A percentile compares a stretch with the other conserved stretches of the same genome.
Evolutionary conservation across 1,139 yeast species (phyloP).

Genomic region (Pichia sp.): DNA sequence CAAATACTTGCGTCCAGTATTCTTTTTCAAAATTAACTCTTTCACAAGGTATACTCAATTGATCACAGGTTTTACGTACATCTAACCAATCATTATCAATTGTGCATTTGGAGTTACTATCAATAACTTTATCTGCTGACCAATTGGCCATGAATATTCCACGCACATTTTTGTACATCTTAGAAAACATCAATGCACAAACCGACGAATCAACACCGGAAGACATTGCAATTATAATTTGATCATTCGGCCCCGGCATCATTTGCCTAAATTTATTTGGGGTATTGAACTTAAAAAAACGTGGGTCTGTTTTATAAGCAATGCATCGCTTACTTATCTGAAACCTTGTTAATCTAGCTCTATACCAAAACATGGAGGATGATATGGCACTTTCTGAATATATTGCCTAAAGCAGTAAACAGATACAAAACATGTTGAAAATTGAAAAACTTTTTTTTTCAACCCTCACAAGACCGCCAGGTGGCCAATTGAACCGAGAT

Average conservation of each 20-base stretch:
- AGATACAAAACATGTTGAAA: too few relatives aligned
- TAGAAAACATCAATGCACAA: slow-evolving; percentile 65
- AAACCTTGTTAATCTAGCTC: neutral
- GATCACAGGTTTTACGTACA: slow-evolving; percentile 58
- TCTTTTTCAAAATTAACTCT: slow-evolving; percentile 82
- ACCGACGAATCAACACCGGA: slow-evolving; percentile 96
- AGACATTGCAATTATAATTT: slow-evolving; percentile 82
- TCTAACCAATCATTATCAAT: slow-evolving; percentile 81
- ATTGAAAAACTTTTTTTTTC: too few relatives aligned
- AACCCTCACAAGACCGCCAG: too few relatives aligned
- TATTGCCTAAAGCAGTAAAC: neutral
- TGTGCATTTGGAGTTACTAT: slow-evolving; percentile 44
- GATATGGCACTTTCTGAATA: neutral
- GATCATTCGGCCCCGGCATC: slow-evolving; percentile 47
- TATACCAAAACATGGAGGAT: neutral
- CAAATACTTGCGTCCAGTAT: slow-evolving; percentile 88
- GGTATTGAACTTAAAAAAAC: slow-evolving; percentile 6
- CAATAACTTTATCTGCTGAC: slow-evolving; percentile 37
- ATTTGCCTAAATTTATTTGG: slow-evolving; percentile 31
- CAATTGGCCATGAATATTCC: slow-evolving; percentile 95
- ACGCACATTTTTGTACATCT: slow-evolving; percentile 44
- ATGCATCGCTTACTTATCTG: neutral
- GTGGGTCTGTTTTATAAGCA: neutral
- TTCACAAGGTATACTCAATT: slow-evolving; percentile 60
- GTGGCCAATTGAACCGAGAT: too few relatives aligned